A percentile compares a stretch with the other conserved stretches of the same genome.
phyloP scores from a whole-genome alignment of 345 rosid genomes.

The Odontarrhena argentea region DNA sequence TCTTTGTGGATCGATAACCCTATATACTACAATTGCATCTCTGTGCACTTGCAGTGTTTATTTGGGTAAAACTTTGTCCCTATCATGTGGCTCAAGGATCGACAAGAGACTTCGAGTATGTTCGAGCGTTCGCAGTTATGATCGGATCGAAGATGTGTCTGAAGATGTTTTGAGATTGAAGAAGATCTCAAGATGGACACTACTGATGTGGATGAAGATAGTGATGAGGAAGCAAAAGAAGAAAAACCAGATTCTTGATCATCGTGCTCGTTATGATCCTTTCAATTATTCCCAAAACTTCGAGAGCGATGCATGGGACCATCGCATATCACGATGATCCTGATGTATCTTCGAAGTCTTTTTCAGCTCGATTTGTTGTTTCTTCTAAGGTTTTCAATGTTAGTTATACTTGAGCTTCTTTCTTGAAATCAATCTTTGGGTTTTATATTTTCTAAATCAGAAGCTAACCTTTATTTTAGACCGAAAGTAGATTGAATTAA shows the following conservation, averaged over 20 bases:
- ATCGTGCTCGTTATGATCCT: slow-evolving; percentile 32
- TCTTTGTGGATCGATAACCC: too few relatives aligned
- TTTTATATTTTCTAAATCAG: neutral
- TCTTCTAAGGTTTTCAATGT: slow-evolving; percentile 35
- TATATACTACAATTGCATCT: too few relatives aligned
- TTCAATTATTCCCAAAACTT: slow-evolving; percentile 38
- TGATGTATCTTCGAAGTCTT: slow-evolving; percentile 36
- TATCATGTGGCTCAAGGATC: slow-evolving; percentile 19
- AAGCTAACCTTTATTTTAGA: too few relatives aligned
- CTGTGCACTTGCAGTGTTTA: too few relatives aligned
- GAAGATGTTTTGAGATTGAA: slow-evolving; percentile 17
- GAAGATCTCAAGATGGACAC: slow-evolving; percentile 35
- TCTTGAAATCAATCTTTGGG: slow-evolving; percentile 20
- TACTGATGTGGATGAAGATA: slow-evolving; percentile 38
- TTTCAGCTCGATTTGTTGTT: slow-evolving; percentile 39
- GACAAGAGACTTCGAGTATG: slow-evolving; percentile 9
- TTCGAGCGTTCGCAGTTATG: slow-evolving; percentile 21
- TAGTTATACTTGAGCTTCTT: slow-evolving; percentile 5
- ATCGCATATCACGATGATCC: slow-evolving; percentile 40
- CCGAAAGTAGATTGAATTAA: too few relatives aligned
- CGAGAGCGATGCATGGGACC: slow-evolving; percentile 30
- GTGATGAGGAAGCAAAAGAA: slow-evolving; percentile 20
- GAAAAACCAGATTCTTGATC: slow-evolving; percentile 21
- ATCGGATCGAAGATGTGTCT: slow-evolving; percentile 22
- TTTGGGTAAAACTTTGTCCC: too few relatives aligned